These are phyloP conservation scores for Boeremia lycopersici DNA, from an alignment of 2,329 filamentous ascomycete genomes.

Conservation along the genomic window DNA sequence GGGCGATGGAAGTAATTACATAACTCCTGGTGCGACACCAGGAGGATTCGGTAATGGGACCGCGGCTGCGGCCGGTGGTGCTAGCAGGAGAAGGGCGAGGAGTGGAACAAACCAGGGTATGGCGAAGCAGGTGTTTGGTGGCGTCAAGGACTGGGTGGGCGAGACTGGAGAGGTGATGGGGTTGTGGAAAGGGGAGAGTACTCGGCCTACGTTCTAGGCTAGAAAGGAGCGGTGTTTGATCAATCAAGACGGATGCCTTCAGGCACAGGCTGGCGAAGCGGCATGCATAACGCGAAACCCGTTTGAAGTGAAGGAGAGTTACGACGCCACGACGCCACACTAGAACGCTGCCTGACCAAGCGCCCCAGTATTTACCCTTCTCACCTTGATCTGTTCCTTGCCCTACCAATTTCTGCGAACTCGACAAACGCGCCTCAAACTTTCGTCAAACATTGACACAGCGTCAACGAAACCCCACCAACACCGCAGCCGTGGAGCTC, in stretches of 20 bases:
- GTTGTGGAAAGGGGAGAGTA: conserved; percentile 64
- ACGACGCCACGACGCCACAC: neutral
- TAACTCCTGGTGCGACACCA: conserved; percentile 48
- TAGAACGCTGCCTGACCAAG: neutral
- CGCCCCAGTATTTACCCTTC: neutral
- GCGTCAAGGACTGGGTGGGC: conserved; percentile 69
- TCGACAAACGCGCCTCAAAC: neutral
- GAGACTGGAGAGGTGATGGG: conserved; percentile 66
- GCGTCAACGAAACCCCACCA: neutral
- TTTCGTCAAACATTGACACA: neutral
- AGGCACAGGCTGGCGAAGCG: neutral
- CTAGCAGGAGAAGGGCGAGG: conserved; percentile 49
- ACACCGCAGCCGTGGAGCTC: neutral
- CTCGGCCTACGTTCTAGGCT: conserved; percentile 51
- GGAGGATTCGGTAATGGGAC: conserved; percentile 35
- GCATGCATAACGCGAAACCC: neutral
- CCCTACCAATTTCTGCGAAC: neutral
- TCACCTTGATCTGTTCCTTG: neutral
- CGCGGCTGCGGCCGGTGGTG: conserved; percentile 33
- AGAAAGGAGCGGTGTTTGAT: conserved; percentile 14
- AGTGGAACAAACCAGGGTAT: conserved; percentile 61
- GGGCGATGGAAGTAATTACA: conserved; percentile 59
- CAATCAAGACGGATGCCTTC: conserved; percentile 11
- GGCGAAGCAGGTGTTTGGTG: conserved; percentile 63
- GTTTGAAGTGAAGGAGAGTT: neutral